Percentiles rank a stretch among this genome's conserved stretches.
Conservation (phyloP, 352 stramenopile species). For the Elongisporangium undulatum region DNA sequence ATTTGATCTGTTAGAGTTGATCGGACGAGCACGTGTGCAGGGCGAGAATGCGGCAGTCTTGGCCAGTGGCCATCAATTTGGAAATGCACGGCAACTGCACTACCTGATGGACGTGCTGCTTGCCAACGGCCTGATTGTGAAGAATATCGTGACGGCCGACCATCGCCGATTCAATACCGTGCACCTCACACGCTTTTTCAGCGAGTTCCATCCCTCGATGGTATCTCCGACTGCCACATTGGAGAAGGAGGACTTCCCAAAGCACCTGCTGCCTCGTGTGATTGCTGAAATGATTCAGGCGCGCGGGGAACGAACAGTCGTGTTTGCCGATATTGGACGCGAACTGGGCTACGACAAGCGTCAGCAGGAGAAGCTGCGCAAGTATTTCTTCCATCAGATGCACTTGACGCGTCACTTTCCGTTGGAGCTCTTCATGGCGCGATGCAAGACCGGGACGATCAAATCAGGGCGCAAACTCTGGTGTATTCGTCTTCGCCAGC, state of each 20-base stretch:
- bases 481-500: constrained; percentile 55
- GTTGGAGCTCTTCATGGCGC: constrained; percentile 76
- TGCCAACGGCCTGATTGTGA: constrained; percentile 46
- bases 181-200: constrained; percentile 61
- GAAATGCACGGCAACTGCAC: constrained; percentile 70
- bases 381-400: constrained; percentile 81
- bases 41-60: constrained; percentile 63
- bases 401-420: constrained; percentile 47
- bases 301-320: constrained; percentile 61
- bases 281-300: constrained; percentile 65
- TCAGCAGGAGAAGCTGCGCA: constrained; percentile 75
- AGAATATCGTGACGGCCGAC: constrained; percentile 73
- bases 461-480: constrained; percentile 72
- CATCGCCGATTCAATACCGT: constrained; percentile 79
- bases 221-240: constrained; percentile 46
- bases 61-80: constrained; percentile 51
- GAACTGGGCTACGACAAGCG: constrained; percentile 74
- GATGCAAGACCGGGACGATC: constrained; percentile 59
- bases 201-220: constrained; percentile 67
- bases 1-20: constrained; percentile 78
- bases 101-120: constrained; percentile 83
- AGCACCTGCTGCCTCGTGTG: constrained; percentile 46
- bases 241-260: constrained; percentile 52
- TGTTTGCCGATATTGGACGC: constrained; percentile 84
- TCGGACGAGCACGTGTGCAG: constrained; percentile 48